Conservation (phyloP, 768 basidiomycete species). For the Kwoniella bestiolae region DNA sequence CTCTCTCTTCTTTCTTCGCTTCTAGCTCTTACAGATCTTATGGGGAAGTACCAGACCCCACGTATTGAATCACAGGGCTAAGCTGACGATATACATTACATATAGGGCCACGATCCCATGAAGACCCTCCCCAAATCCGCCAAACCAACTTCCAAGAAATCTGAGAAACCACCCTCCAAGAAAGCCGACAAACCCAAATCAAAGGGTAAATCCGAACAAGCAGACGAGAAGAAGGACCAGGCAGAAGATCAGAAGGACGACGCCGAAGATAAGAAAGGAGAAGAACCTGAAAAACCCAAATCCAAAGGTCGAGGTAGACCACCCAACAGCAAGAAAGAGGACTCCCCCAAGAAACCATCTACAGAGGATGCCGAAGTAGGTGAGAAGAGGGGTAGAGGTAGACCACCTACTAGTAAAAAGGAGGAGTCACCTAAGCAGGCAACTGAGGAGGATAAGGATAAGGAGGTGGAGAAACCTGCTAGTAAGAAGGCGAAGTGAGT, state of each 20-base stretch:
- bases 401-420: conserved; percentile 9
- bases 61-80: no score
- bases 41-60: no score
- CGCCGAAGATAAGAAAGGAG: conserved; percentile 8
- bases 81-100: background rate
- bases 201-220: conserved; percentile 5
- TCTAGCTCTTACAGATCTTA: no score
- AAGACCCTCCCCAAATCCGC: conserved; percentile 36
- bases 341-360: conserved; percentile 1
- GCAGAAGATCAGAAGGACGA: conserved; percentile 20
- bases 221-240: conserved; percentile 23
- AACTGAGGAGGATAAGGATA: conserved; percentile 25
- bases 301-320: conserved; percentile 16
- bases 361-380: conserved; percentile 11
- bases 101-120: conserved; percentile 53
- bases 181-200: conserved; percentile 29
- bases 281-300: conserved; percentile 32
- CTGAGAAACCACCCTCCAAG: conserved; percentile 18
- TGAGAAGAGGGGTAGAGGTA: conserved; percentile 14
- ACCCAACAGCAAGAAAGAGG: conserved; percentile 7
- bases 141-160: conserved; percentile 19
- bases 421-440: conserved; percentile 14
- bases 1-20: background rate
- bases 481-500: conserved; percentile 53
- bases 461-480: conserved; percentile 38